Conservation (phyloP, 1,139 yeast genomes). For the Schwanniomyces etchellsii region DNA sequence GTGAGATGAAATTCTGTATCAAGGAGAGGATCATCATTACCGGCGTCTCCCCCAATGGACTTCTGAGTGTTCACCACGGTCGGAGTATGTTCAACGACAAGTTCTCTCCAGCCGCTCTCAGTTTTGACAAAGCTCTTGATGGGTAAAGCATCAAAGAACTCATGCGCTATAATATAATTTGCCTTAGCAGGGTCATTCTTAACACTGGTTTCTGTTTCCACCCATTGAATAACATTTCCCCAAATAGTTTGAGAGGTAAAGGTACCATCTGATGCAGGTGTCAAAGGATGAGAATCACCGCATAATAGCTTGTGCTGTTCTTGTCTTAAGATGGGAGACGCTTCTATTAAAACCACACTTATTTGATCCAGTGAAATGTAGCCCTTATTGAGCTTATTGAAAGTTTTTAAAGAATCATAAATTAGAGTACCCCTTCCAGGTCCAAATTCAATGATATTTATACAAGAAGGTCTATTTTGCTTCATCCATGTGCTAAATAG, state of each 20-base stretch:
- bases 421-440: conserved; percentile 84
- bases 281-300: conserved; percentile 16
- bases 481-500: conserved; percentile 53
- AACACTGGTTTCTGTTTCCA: conserved; percentile 60
- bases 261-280: conserved; percentile 25
- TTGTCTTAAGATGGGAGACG: conserved; percentile 58
- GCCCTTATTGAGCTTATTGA: conserved; percentile 34
- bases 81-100: conserved; percentile 53
- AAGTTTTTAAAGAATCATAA: conserved; percentile 52
- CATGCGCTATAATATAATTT: conserved; percentile 74
- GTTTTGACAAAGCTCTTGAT: conserved; percentile 65
- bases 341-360: conserved; percentile 61
- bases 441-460: conserved; percentile 76
- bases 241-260: conserved; percentile 41
- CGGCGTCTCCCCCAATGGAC: conserved; percentile 15
- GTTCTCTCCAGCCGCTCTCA: conserved; percentile 70
- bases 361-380: conserved; percentile 12
- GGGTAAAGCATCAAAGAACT: conserved; percentile 84
- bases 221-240: conserved; percentile 60
- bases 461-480: conserved; percentile 44
- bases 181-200: conserved; percentile 33
- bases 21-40: conserved; percentile 11
- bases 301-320: conserved; percentile 54
- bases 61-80: conserved; percentile 37
- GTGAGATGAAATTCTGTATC: conserved; percentile 54